phyloP scores from a whole-genome alignment of 805 yeast genomes.

The Cyberlindnera subsufficiens region DNA sequence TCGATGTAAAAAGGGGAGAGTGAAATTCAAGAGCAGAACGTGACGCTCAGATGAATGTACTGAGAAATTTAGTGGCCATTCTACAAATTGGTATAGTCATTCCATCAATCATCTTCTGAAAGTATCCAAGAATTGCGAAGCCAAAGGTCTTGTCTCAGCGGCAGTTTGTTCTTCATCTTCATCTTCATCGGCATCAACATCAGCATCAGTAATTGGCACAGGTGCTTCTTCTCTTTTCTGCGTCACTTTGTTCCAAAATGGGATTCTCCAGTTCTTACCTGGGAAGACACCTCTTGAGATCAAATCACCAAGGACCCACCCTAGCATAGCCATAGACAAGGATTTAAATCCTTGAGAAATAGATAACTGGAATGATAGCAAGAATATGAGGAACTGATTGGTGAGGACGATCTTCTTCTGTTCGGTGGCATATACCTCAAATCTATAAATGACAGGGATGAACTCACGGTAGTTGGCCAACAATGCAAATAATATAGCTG shows the following conservation, averaged over 20 bases:
- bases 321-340: constrained; percentile 23
- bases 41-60: no score
- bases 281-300: constrained; percentile 31
- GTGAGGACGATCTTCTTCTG: constrained; percentile 16
- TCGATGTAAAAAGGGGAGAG: no score
- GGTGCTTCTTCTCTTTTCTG: constrained; percentile 6
- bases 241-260: constrained; percentile 17
- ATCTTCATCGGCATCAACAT: constrained; percentile 14
- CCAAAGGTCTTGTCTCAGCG: constrained; percentile 35
- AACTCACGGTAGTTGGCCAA: constrained; percentile 29
- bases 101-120: constrained; percentile 29
- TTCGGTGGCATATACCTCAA: constrained; percentile 21
- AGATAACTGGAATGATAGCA: constrained; percentile 28
- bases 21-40: no score
- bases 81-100: no score
- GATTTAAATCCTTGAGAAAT: constrained; percentile 26
- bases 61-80: no score
- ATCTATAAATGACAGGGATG: constrained; percentile 35
- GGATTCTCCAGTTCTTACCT: constrained; percentile 34
- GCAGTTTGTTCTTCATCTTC: constrained; percentile 19
- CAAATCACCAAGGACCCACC: constrained; percentile 33
- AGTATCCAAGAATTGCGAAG: constrained; percentile 42
- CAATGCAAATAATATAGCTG: constrained; percentile 28
- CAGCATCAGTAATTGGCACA: neutral
- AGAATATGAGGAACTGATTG: constrained; percentile 30